phyloP scores from a whole-genome alignment of 116 monocot genomes.

The Zostera marina region DNA sequence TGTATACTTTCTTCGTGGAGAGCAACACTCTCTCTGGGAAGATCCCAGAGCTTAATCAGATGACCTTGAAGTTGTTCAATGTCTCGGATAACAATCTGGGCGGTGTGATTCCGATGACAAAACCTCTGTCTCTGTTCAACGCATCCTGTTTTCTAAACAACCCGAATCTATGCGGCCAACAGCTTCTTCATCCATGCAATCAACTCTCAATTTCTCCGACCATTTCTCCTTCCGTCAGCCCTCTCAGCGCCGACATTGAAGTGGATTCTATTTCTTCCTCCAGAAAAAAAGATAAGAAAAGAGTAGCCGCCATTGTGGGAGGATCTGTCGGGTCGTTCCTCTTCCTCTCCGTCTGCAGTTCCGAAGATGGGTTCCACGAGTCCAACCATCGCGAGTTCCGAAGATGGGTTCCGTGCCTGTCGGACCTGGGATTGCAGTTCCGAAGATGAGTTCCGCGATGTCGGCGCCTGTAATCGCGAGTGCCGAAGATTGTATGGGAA shows the following conservation, averaged over 20 bases:
- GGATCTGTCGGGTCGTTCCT: constrained; percentile 29
- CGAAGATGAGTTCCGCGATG: too few relatives aligned
- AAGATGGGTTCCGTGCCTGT: too few relatives aligned
- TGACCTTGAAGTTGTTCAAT: constrained; percentile 38
- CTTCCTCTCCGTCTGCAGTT: constrained; percentile 15
- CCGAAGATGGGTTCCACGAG: too few relatives aligned
- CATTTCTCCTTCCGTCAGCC: constrained; percentile 3
- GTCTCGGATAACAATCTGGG: constrained; percentile 60
- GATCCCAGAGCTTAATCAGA: constrained; percentile 50
- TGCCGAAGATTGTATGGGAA: too few relatives aligned
- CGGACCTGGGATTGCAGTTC: too few relatives aligned
- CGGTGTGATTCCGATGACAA: constrained; percentile 52
- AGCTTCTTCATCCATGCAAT: constrained; percentile 8
- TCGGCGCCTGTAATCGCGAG: too few relatives aligned
- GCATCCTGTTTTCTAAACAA: constrained; percentile 45
- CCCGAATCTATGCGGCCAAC: constrained; percentile 51
- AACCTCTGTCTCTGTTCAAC: constrained; percentile 33
- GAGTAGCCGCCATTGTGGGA: constrained; percentile 31
- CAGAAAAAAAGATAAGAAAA: constrained; percentile 19
- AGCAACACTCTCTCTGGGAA: constrained; percentile 44
- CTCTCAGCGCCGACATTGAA: constrained; percentile 10
- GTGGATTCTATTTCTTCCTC: constrained; percentile 8
- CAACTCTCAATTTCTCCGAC: constrained; percentile 6
- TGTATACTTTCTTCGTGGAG: constrained; percentile 48
- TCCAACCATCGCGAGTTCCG: too few relatives aligned